phyloP scores from a whole-genome alignment of 2,329 filamentous ascomycete species.

The Camillea tinctor region DNA sequence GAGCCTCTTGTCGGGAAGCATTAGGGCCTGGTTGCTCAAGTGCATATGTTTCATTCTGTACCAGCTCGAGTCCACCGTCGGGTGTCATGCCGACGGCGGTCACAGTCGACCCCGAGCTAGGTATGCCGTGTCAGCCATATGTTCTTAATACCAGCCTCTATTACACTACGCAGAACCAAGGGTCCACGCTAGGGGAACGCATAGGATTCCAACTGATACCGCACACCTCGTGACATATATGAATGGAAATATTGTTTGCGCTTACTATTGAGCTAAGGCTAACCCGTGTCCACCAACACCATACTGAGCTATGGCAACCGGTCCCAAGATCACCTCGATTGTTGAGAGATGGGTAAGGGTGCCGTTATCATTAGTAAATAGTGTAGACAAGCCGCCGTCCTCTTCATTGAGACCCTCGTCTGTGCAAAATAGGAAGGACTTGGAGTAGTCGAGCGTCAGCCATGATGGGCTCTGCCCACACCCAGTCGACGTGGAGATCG shows the following conservation, averaged over 20 bases:
- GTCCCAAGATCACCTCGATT: slow-evolving; percentile 26
- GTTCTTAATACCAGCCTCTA: not conserved
- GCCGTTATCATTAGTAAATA: slow-evolving; percentile 44
- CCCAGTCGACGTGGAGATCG: slow-evolving; percentile 41
- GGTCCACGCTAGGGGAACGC: not conserved
- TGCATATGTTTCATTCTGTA: slow-evolving; percentile 41
- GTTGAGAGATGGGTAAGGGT: slow-evolving; percentile 42
- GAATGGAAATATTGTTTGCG: slow-evolving; percentile 14
- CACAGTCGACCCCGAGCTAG: slow-evolving; percentile 43
- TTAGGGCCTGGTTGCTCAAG: slow-evolving; percentile 38
- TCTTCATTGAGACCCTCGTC: slow-evolving; percentile 49
- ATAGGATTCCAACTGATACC: slow-evolving; percentile 1
- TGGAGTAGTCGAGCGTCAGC: slow-evolving; percentile 54
- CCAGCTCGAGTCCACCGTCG: slow-evolving; percentile 32
- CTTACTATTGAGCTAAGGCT: slow-evolving; percentile 33
- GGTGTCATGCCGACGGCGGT: slow-evolving; percentile 39
- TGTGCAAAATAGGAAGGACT: slow-evolving; percentile 55
- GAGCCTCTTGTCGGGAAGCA: slow-evolving; percentile 50
- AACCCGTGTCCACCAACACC: slow-evolving; percentile 29
- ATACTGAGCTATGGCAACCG: slow-evolving; percentile 30
- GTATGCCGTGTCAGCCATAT: slow-evolving; percentile 21
- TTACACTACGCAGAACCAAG: not conserved
- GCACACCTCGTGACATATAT: slow-evolving; percentile 12
- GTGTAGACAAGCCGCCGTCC: slow-evolving; percentile 26
- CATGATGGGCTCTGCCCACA: slow-evolving; percentile 59